Evolutionary conservation across 331 rosid species (phyloP).

Genomic region (Telfairia occidentalis): DNA sequence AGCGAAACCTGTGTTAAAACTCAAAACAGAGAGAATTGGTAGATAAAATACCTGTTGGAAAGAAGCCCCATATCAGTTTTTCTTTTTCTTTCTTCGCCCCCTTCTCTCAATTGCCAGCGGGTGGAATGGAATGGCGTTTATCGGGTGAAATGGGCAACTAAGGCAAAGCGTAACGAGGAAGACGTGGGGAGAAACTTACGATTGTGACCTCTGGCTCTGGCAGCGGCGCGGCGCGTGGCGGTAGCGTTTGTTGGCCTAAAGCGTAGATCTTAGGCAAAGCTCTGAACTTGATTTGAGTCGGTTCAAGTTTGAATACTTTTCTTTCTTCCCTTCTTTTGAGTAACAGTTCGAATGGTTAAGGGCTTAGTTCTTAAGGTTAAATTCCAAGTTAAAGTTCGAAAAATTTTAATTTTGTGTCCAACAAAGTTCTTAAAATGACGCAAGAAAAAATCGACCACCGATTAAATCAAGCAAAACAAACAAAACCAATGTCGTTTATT

Average conservation of each 20-base stretch:
- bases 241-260: neutral
- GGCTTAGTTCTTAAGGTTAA: too few relatives aligned
- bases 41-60: constrained; percentile 52
- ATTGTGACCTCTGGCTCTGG: neutral
- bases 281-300: neutral
- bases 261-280: neutral
- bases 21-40: neutral
- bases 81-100: neutral
- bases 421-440: too few relatives aligned
- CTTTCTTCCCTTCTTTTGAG: too few relatives aligned
- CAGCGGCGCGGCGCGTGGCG: constrained; percentile 2
- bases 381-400: too few relatives aligned
- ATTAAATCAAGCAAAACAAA: too few relatives aligned
- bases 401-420: too few relatives aligned
- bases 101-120: neutral
- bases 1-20: neutral
- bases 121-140: neutral
- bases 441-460: too few relatives aligned
- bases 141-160: neutral
- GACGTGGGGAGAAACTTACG: neutral
- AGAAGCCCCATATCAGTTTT: constrained; percentile 53
- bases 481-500: too few relatives aligned
- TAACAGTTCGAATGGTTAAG: too few relatives aligned
- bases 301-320: neutral
- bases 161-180: neutral